Evolutionary conservation across 805 yeast species (phyloP).

Genomic region (Ogataea pini): DNA sequence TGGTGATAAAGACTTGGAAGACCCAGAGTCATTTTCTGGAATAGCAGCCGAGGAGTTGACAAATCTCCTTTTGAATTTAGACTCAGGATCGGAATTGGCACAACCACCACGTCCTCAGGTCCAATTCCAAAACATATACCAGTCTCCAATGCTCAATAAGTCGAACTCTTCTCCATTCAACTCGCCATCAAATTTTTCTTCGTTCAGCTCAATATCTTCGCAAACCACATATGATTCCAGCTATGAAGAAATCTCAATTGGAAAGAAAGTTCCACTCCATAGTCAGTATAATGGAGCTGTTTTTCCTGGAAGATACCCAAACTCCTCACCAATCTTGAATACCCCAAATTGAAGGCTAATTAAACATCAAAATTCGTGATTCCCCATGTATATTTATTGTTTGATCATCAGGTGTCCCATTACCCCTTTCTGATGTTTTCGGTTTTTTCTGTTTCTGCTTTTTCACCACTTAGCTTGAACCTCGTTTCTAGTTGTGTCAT

Average conservation of each 20-base stretch:
- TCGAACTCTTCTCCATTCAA: conserved; percentile 30
- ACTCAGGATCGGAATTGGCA: conserved; percentile 14
- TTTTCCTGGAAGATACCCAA: conserved; percentile 23
- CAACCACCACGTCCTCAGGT: conserved; percentile 17
- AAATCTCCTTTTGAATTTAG: conserved; percentile 20
- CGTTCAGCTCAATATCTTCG: conserved; percentile 35
- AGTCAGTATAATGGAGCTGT: conserved; percentile 10
- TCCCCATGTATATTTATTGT: conserved; percentile 8
- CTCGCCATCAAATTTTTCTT: conserved; percentile 36
- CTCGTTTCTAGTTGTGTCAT: conserved; percentile 5
- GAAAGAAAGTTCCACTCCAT: conserved; percentile 13
- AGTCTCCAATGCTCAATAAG: conserved; percentile 25
- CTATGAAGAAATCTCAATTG: conserved; percentile 23
- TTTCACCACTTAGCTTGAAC: conserved; percentile 2
- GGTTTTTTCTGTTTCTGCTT: conserved; percentile 5
- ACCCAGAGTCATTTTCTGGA: conserved; percentile 15
- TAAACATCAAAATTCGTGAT: background rate
- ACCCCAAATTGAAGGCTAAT: conserved; percentile 13
- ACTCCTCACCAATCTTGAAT: conserved; percentile 28
- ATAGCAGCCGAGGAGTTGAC: conserved; percentile 20
- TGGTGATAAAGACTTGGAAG: conserved; percentile 24
- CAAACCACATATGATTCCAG: conserved; percentile 33
- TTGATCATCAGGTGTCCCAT: background rate
- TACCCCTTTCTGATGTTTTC: background rate
- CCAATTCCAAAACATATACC: conserved; percentile 19